Evolutionary conservation across 2,329 filamentous ascomycete genomes (phyloP).

Genomic region (Harringtonia aguacate): DNA sequence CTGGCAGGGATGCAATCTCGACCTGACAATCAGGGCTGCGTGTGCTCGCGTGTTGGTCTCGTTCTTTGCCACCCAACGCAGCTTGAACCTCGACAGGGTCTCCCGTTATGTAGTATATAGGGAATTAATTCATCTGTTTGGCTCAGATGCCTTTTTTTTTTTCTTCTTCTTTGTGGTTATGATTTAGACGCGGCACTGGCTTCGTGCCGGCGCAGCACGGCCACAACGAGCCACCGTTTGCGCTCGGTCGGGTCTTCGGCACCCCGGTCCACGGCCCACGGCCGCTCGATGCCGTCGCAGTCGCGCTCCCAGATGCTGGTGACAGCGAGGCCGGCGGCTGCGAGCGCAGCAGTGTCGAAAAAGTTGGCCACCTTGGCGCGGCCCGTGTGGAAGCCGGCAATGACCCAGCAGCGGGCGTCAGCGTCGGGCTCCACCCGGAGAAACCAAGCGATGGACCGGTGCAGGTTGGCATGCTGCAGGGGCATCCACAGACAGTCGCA

Average conservation of each 20-base stretch:
- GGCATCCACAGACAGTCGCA: conserved; percentile 71
- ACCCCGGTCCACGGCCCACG: conserved; percentile 51
- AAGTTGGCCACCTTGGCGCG: conserved; percentile 54
- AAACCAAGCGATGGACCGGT: conserved; percentile 51
- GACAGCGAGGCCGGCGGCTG: conserved; percentile 41
- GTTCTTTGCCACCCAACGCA: no score
- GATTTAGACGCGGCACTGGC: no score
- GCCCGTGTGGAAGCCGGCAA: conserved; percentile 65
- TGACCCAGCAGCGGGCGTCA: conserved; percentile 46
- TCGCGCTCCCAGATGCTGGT: conserved; percentile 61
- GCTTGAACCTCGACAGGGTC: no score
- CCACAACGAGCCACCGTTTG: conserved; percentile 62
- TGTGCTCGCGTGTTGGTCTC: no score
- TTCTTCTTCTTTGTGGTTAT: no score
- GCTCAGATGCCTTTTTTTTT: no score
- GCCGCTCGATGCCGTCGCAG: conserved; percentile 49
- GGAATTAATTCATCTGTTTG: no score
- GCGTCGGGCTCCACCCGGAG: conserved; percentile 22
- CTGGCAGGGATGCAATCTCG: no score
- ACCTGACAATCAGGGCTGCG: no score
- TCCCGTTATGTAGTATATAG: no score
- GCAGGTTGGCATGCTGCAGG: conserved; percentile 57
- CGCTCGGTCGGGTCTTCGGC: conserved; percentile 48
- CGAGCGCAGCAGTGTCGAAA: conserved; percentile 40
- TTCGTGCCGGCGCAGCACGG: conserved; percentile 26